Evolutionary conservation across 2,329 filamentous ascomycete genomes (phyloP), one percentile per base, ranked within the genome.

Genomic region (Monosporascus ibericus): DNA sequence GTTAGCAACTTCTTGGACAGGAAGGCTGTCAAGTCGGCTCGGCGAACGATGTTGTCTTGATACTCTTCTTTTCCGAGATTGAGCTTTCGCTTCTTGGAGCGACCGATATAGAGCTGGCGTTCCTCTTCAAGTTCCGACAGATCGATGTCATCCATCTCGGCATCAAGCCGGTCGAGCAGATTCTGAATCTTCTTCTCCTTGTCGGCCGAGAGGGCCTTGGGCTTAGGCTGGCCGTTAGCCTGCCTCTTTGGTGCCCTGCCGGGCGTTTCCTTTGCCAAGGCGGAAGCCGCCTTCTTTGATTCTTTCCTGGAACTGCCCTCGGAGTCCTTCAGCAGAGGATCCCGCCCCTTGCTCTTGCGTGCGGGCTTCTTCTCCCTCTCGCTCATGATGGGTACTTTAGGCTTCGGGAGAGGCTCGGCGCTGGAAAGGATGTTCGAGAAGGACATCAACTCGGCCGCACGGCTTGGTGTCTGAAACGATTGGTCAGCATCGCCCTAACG

Each of bases 381-480:
- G 37, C 64, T 52, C 60, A 70, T 68, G 57, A 69, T 64, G 25
- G 64, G 61, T 7, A 65, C 59, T 48, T 67, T 78, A 7, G 79
- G 76, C 55, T 77, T 77, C 2, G 77, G 74, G 39, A 82, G 77
- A 50, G 87, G 84, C 52, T 90, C 86, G 51, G 88, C 80, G 60
- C 83, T 91, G 4, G 90, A 92, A 44, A 97, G 85, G 54, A 97
- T 95, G 67, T 92, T 96, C 59, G 90, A 94, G 65, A 97, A 94
- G 5, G 92, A 94, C 92, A 96, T 96, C 50, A 92, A 88, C 67
- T 95, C 88, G 53, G 87, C 86, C 40, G 86, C 79, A 68, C 91
- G 85, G 60, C 82, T 84, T 1, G 87, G 82, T 48, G 87, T 87
- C 81, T 91, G 68, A 37, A 59, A 17, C 46, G 44, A 2, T n/a